phyloP scores from a whole-genome alignment of 169 alveolate genomes.

The Babesia gibsoni region DNA sequence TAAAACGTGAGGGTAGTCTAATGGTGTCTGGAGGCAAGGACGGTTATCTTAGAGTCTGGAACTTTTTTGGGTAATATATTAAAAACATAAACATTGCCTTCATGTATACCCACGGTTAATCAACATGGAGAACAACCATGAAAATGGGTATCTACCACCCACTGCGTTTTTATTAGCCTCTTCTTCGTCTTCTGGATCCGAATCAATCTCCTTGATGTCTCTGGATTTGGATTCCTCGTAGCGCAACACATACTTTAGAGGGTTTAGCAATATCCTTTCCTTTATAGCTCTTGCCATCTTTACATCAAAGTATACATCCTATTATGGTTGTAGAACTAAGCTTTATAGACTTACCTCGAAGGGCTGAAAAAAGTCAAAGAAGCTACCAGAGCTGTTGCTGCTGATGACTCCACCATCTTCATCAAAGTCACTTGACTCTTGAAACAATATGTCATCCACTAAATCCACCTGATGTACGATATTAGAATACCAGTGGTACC shows the following conservation, averaged over 20 bases:
- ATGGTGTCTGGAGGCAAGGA: slow-evolving; percentile 61
- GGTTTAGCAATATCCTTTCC: slow-evolving; percentile 48
- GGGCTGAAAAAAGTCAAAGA: slow-evolving; percentile 47
- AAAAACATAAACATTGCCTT: neutral
- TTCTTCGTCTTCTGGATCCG: slow-evolving; percentile 18
- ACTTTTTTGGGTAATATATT: neutral
- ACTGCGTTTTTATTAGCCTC: neutral
- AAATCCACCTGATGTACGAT: neutral
- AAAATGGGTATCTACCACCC: slow-evolving; percentile 61
- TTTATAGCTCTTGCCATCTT: slow-evolving; percentile 39
- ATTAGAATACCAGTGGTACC: neutral
- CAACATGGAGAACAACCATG: slow-evolving; percentile 44
- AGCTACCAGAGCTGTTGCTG: neutral
- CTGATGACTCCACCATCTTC: neutral
- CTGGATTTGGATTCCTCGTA: slow-evolving; percentile 1
- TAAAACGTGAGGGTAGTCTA: slow-evolving; percentile 16
- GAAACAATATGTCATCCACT: slow-evolving; percentile 1
- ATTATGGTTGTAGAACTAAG: neutral
- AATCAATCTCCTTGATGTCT: slow-evolving; percentile 7
- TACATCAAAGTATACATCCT: slow-evolving; percentile 5
- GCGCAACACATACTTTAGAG: slow-evolving; percentile 53
- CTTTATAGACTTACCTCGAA: neutral
- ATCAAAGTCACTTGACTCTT: neutral
- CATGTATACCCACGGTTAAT: neutral
- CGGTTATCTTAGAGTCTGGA: slow-evolving; percentile 51